Evolutionary conservation across 2,329 filamentous ascomycete genomes (phyloP).

Genomic region (Epicoccum nigrum): DNA sequence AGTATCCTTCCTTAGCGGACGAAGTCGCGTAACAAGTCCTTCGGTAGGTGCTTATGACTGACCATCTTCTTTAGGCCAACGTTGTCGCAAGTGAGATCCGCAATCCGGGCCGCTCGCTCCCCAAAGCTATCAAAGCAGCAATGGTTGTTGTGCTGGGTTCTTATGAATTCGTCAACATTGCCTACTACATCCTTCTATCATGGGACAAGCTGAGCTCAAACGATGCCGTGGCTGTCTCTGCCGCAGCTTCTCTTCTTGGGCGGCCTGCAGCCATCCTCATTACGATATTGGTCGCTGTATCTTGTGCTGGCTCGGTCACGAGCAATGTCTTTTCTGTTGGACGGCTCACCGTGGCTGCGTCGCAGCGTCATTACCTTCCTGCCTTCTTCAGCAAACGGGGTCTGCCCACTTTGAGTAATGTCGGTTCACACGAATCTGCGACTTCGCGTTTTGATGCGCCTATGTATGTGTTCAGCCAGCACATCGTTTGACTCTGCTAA

Average conservation of each 20-base stretch:
- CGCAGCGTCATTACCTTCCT: conserved; percentile 45
- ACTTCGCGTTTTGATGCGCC: conserved; percentile 39
- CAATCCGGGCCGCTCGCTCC: conserved; percentile 52
- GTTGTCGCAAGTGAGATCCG: conserved; percentile 47
- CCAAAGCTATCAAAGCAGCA: conserved; percentile 66
- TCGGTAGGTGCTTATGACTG: neutral
- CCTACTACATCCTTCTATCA: conserved; percentile 67
- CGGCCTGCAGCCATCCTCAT: conserved; percentile 60
- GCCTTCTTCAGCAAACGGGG: conserved; percentile 40
- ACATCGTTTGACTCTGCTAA: conserved; percentile 12
- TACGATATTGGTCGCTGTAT: conserved; percentile 64
- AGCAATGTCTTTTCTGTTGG: conserved; percentile 68
- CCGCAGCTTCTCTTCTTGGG: conserved; percentile 59
- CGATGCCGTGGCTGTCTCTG: conserved; percentile 66
- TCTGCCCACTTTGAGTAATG: conserved; percentile 21
- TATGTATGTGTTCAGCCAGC: conserved; percentile 26
- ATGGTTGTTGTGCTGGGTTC: conserved; percentile 65
- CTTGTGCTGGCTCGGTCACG: conserved; percentile 66
- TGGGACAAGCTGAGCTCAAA: conserved; percentile 64
- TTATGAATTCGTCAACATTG: conserved; percentile 65
- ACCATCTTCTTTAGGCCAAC: conserved; percentile 38
- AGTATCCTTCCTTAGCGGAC: conserved; percentile 24
- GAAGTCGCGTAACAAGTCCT: neutral
- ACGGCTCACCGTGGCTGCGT: conserved; percentile 65
- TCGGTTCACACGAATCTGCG: conserved; percentile 3